Evolutionary conservation across 2,329 filamentous ascomycete species (phyloP).

Genomic region (Exophiala phaeomuriformis): DNA sequence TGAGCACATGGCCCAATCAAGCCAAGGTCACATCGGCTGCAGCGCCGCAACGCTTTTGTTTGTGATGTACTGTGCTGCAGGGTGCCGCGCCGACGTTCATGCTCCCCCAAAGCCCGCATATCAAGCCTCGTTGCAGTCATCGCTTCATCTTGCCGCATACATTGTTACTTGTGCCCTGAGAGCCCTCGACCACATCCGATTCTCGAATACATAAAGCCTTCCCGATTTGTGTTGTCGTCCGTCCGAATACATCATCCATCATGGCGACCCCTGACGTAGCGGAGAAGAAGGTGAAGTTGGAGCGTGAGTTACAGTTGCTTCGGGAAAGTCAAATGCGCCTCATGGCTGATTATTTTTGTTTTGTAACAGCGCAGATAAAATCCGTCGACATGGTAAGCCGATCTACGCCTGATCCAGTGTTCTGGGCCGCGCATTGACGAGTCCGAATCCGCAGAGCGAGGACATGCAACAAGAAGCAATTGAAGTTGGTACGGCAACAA

Average conservation of each 20-base stretch:
- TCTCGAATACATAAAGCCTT: background rate
- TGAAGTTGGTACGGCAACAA: constrained; percentile 71
- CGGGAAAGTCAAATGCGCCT: background rate
- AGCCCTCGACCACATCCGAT: background rate
- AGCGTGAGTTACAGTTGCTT: constrained; percentile 47
- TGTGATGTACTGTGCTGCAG: no score
- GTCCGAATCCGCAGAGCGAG: constrained; percentile 60
- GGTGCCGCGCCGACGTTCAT: no score
- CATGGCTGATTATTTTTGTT: constrained; percentile 19
- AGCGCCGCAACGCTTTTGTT: no score
- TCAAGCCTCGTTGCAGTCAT: background rate
- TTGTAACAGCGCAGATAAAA: constrained; percentile 76
- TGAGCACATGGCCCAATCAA: no score
- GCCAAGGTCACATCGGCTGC: no score
- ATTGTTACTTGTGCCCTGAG: background rate
- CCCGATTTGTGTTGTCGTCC: background rate
- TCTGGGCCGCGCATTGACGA: constrained; percentile 19
- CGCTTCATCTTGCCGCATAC: no score
- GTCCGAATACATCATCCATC: background rate
- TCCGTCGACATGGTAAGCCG: constrained; percentile 84
- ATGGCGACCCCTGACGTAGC: constrained; percentile 19
- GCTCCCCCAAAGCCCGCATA: no score
- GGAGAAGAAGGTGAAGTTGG: constrained; percentile 64
- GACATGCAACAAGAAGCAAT: constrained; percentile 96
- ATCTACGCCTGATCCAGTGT: constrained; percentile 10